These are phyloP conservation scores for Schizonepeta tenuifolia DNA, from an alignment of 257 asterid species.

Conservation along the genomic window DNA sequence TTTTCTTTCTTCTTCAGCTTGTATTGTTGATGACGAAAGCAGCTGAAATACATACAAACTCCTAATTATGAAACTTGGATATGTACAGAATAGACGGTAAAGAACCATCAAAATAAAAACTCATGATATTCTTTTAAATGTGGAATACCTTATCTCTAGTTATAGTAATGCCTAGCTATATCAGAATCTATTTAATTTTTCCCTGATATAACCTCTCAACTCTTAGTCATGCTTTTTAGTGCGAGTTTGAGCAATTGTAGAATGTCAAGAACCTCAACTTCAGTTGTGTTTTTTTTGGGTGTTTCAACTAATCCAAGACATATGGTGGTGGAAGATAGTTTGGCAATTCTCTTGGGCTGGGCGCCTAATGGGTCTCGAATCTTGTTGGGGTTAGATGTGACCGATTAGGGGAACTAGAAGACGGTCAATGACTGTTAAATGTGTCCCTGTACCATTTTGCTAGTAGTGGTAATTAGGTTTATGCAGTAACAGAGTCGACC, in stretches of 20 bases:
- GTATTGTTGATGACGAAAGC: conserved; percentile 45
- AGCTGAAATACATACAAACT: conserved; percentile 33
- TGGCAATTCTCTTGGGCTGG: too few species aligned
- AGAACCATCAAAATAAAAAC: neutral
- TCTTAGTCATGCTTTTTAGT: neutral
- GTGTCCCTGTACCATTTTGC: neutral
- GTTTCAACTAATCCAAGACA: neutral
- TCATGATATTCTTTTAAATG: neutral
- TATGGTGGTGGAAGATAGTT: neutral
- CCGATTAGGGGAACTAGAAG: too few species aligned
- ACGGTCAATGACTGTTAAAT: too few species aligned
- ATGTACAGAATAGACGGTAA: conserved; percentile 26
- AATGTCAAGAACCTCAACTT: neutral
- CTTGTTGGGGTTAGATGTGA: too few species aligned
- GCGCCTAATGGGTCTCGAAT: too few species aligned
- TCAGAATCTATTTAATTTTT: neutral
- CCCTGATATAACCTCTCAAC: neutral
- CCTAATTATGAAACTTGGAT: conserved; percentile 21
- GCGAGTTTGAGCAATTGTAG: neutral
- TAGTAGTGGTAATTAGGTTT: neutral
- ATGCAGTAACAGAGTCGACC: too few species aligned
- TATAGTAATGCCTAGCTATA: neutral
- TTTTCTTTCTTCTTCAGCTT: conserved; percentile 41
- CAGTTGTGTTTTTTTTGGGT: neutral
- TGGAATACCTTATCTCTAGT: neutral